Evolutionary conservation across 2,329 filamentous ascomycete genomes (phyloP), one percentile per base, ranked within the genome.

Genomic region (Hyphodiscus sp.): DNA sequence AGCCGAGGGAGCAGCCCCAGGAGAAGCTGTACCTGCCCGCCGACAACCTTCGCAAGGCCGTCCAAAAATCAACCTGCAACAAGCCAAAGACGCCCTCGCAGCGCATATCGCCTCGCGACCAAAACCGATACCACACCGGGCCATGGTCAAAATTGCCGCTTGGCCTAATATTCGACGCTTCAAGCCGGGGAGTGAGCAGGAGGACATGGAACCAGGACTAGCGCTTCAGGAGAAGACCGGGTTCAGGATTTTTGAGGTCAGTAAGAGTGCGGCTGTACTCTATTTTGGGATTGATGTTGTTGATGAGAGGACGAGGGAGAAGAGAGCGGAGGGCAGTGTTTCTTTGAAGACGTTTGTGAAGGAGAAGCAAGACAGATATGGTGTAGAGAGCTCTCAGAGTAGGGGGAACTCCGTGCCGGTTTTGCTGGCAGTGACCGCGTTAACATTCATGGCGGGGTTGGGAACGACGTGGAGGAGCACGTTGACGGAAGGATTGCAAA

Each of bases 111-210:
- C 41, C 5, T 19, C 41, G 3, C 33, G 18, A 16, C 41, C 46
- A 45, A 26, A 16, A 41, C 20, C 38, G 1, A 43, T 49, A 8
- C 50, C 50, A 4, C 50, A 60, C 29, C 38, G 48, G 3, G 57
- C 59, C 0, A 44, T 56, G 41, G 44, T 43, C 2, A 63, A 64
- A 33, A 61, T 66, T 11, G 45, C 46, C 1, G 45, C 59, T 4
- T 64, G 59, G 59, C 63, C 64, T 1, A 29, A 53, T 0, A 58
- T 63, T 7, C 53, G 53, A 9, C 45, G 61, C 10, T 66, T 58
- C 20, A 62, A 58, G 49, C 52, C 61, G 1, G 63, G 64, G 1
- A 50, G 29, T 11, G 50, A 51, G 9, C 53, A 47, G 11, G 59
- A 54, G 18, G 58, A 55, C 44, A 52, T 4, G 3, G 38, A 41